Evolutionary conservation across 768 basidiomycete genomes (phyloP).

Genomic region (Gymnopilus junonius): DNA sequence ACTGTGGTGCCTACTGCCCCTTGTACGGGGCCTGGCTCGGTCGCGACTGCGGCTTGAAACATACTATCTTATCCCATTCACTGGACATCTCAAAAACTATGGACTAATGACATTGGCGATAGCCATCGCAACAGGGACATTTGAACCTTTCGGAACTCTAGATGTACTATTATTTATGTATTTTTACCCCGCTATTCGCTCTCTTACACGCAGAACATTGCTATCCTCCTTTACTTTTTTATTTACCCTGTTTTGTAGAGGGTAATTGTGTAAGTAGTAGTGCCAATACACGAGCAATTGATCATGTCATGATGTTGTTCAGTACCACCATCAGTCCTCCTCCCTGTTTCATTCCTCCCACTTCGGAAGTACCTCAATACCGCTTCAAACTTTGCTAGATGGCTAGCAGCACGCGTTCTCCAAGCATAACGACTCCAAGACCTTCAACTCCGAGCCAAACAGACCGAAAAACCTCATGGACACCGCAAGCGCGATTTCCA

Average conservation of each 20-base stretch:
- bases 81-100: neutral
- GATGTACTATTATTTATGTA: neutral
- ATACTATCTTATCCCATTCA: neutral
- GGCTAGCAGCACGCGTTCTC: slow-evolving; percentile 12
- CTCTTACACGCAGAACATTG: neutral
- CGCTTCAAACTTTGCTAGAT: neutral
- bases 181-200: neutral
- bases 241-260: neutral
- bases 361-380: neutral
- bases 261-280: neutral
- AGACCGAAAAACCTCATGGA: slow-evolving; percentile 25
- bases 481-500: slow-evolving; percentile 59
- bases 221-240: neutral
- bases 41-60: neutral
- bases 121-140: neutral
- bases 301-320: neutral
- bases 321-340: neutral
- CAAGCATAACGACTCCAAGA: slow-evolving; percentile 14
- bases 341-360: neutral
- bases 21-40: slow-evolving; percentile 27
- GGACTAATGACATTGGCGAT: neutral
- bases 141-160: neutral
- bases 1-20: slow-evolving; percentile 27
- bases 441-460: slow-evolving; percentile 14
- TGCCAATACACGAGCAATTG: slow-evolving; percentile 2